Percentiles rank a stretch among this genome's conserved stretches.
Conservation (phyloP, 352 stramenopile species). For the Phytophthora cactorum region DNA sequence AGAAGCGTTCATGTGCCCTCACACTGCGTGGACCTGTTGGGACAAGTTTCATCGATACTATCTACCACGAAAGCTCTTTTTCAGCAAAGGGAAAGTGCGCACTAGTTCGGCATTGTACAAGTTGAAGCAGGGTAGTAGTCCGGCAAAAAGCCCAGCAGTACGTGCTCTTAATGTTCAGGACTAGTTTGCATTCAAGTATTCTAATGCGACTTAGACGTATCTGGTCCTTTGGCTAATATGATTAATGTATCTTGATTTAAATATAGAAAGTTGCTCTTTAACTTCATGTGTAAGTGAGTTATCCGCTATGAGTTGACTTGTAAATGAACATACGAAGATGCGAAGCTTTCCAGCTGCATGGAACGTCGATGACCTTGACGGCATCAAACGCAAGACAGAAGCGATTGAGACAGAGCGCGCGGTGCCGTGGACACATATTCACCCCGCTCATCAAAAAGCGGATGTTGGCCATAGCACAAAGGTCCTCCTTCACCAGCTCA, state of each 20-base stretch:
- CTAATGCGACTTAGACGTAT: not conserved
- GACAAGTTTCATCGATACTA: not conserved
- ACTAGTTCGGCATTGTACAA: not conserved
- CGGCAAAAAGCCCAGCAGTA: not conserved
- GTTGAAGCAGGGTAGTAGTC: not conserved
- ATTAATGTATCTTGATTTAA: no score
- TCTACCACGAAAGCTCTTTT: not conserved
- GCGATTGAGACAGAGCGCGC: not conserved
- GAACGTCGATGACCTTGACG: not conserved
- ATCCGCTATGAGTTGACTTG: not conserved
- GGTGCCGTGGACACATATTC: not conserved
- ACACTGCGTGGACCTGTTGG: not conserved
- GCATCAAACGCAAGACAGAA: not conserved
- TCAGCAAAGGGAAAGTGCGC: not conserved
- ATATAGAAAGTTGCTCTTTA: not conserved
- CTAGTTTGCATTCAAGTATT: not conserved
- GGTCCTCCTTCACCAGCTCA: no score
- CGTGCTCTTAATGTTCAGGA: not conserved
- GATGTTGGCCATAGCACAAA: no score
- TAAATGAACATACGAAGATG: not conserved
- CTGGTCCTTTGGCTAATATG: no score
- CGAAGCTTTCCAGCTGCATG: slow-evolving; percentile 1
- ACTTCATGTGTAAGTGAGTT: not conserved
- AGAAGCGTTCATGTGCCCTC: not conserved
- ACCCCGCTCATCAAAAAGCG: not conserved